Evolutionary conservation across 2,329 filamentous ascomycete genomes (phyloP).

Genomic region (Sclerotinia glacialis): DNA sequence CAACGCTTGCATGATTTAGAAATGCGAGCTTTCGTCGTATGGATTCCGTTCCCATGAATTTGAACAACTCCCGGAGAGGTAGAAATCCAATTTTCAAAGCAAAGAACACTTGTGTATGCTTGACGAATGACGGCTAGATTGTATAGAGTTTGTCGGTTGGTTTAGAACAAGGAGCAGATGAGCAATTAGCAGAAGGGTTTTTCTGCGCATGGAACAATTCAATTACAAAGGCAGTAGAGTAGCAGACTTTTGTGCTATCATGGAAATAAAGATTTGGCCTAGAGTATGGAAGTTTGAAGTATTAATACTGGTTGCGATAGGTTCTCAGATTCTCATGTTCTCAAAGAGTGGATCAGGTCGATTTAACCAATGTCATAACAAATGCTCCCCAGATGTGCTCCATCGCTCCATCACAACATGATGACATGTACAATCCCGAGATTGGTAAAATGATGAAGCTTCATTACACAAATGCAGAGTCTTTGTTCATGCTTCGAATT

Average conservation of each 20-base stretch:
- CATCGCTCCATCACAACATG: slow-evolving; percentile 6
- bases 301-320: too few species aligned
- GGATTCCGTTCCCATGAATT: neutral
- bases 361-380: neutral
- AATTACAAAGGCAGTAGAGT: neutral
- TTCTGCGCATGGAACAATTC: neutral
- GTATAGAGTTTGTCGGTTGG: too few species aligned
- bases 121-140: neutral
- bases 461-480: neutral
- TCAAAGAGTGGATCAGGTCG: neutral
- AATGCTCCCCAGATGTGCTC: neutral
- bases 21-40: neutral
- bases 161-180: neutral
- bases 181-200: neutral
- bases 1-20: neutral
- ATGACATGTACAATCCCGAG: slow-evolving; percentile 4
- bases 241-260: too few species aligned
- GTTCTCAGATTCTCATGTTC: too few species aligned
- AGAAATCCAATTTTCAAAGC: neutral
- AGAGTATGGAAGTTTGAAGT: too few species aligned
- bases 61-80: neutral
- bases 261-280: neutral
- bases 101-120: neutral
- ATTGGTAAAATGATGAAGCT: neutral
- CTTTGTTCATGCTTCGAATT: slow-evolving; percentile 9